Evolutionary conservation across 2,329 filamentous ascomycete genomes (phyloP).

Genomic region (Nemania sp.): DNA sequence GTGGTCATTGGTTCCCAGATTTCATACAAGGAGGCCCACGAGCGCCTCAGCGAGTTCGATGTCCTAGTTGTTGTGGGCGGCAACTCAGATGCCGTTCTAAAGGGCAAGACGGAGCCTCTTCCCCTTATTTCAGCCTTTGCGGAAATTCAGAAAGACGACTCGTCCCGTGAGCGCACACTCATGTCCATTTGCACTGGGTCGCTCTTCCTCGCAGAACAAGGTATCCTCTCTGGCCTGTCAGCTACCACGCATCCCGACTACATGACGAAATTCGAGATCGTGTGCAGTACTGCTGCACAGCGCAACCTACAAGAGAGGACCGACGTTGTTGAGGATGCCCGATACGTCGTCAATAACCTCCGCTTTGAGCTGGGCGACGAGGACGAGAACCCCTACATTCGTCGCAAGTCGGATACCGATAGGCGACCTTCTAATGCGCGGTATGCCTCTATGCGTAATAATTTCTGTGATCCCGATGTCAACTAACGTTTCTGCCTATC

Average conservation of each 20-base stretch:
- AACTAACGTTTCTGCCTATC: constrained; percentile 30
- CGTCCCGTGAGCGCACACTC: constrained; percentile 77
- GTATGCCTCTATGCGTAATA: constrained; percentile 45
- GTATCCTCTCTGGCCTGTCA: constrained; percentile 75
- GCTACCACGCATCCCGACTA: constrained; percentile 83
- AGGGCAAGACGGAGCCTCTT: constrained; percentile 69
- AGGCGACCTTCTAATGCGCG: constrained; percentile 63
- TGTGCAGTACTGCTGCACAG: constrained; percentile 74
- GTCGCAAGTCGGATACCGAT: constrained; percentile 70
- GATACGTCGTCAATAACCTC: constrained; percentile 90
- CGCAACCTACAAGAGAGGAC: constrained; percentile 74
- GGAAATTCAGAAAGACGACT: constrained; percentile 78
- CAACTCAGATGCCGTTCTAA: constrained; percentile 64
- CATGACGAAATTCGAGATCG: constrained; percentile 78
- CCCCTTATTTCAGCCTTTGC: constrained; percentile 74
- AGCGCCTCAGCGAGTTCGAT: constrained; percentile 75
- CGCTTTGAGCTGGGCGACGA: constrained; percentile 82
- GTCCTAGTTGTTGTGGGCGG: constrained; percentile 79
- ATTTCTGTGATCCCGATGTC: background rate
- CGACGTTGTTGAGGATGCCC: constrained; percentile 77
- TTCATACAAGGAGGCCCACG: constrained; percentile 76
- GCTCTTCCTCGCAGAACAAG: constrained; percentile 74
- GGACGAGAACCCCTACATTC: constrained; percentile 82
- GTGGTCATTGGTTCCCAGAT: constrained; percentile 74
- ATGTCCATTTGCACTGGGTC: constrained; percentile 79